Conservation (phyloP, 2,329 filamentous ascomycete species). For the Pseudopithomyces maydicus region DNA sequence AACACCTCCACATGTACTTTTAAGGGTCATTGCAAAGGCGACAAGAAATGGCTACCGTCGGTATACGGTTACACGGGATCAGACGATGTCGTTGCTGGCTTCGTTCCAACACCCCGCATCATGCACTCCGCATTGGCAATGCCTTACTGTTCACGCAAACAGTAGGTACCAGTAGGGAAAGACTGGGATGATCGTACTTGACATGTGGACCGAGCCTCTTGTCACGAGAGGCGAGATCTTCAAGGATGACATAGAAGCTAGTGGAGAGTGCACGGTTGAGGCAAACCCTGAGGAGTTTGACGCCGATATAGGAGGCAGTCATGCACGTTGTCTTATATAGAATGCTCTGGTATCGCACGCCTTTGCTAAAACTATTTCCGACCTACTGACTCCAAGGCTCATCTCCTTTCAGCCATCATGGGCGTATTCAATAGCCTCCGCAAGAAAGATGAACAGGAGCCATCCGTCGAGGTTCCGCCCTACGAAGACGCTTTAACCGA, state of each 20-base stretch:
- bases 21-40: constrained; percentile 18
- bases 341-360: constrained; percentile 14
- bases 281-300: constrained; percentile 14
- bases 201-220: constrained; percentile 15
- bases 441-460: constrained; percentile 26
- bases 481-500: constrained; percentile 25
- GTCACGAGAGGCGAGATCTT: constrained; percentile 19
- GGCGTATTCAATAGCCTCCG: constrained; percentile 27
- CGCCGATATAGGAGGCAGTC: constrained; percentile 34
- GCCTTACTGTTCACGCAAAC: constrained; percentile 3
- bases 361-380: constrained; percentile 7
- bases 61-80: constrained; percentile 3
- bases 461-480: constrained; percentile 15
- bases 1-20: constrained; percentile 16
- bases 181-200: background rate
- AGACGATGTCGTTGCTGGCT: background rate
- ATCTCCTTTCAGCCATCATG: constrained; percentile 19
- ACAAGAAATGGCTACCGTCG: constrained; percentile 20
- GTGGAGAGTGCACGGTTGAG: constrained; percentile 24
- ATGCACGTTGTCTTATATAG: constrained; percentile 19
- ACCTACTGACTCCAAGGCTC: constrained; percentile 3
- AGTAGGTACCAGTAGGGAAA: constrained; percentile 5
- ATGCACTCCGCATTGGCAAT: constrained; percentile 27
- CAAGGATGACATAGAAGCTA: constrained; percentile 31
- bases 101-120: constrained; percentile 23